phyloP scores from a whole-genome alignment of 495 filamentous ascomycete species.

The Melanomma pulvis-pyrius region DNA sequence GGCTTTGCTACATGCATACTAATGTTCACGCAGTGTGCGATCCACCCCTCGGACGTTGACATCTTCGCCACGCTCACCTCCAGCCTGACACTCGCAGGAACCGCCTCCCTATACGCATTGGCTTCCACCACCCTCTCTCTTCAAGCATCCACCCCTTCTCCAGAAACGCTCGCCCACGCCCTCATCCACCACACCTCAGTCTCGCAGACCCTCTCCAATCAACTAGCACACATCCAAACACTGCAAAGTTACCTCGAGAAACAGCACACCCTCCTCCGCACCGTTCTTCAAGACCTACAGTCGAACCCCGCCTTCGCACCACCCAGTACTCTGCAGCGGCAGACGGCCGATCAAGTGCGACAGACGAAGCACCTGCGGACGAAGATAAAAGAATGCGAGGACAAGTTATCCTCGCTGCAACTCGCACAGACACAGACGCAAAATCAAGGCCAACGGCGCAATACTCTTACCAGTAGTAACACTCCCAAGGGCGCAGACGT shows the following conservation, averaged over 20 bases:
- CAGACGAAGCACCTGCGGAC: constrained; percentile 31
- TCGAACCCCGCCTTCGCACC: constrained; percentile 29
- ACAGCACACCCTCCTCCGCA: constrained; percentile 29
- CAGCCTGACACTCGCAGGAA: constrained; percentile 26
- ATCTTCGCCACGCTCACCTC: constrained; percentile 13
- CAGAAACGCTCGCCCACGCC: constrained; percentile 33
- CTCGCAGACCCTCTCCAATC: constrained; percentile 24
- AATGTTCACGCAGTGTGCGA: background rate
- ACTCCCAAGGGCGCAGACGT: constrained; percentile 2
- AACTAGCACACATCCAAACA: constrained; percentile 26
- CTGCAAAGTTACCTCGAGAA: constrained; percentile 29
- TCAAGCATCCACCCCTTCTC: constrained; percentile 14
- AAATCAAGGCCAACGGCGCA: constrained; percentile 29
- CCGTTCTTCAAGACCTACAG: constrained; percentile 19
- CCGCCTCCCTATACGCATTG: constrained; percentile 21
- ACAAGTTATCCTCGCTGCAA: constrained; percentile 22
- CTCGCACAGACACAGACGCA: background rate
- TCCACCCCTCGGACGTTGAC: constrained; percentile 8
- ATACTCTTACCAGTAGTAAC: constrained; percentile 10
- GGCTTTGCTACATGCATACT: background rate
- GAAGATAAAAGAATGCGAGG: constrained; percentile 34
- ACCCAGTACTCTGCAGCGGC: constrained; percentile 22
- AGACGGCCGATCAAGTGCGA: constrained; percentile 30
- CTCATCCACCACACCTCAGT: constrained; percentile 30
- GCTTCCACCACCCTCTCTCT: constrained; percentile 24